Percentiles rank a stretch among this genome's conserved stretches.
Evolutionary conservation across 1,139 yeast species (phyloP).

Genomic region (Kurtzmaniella natalensis): DNA sequence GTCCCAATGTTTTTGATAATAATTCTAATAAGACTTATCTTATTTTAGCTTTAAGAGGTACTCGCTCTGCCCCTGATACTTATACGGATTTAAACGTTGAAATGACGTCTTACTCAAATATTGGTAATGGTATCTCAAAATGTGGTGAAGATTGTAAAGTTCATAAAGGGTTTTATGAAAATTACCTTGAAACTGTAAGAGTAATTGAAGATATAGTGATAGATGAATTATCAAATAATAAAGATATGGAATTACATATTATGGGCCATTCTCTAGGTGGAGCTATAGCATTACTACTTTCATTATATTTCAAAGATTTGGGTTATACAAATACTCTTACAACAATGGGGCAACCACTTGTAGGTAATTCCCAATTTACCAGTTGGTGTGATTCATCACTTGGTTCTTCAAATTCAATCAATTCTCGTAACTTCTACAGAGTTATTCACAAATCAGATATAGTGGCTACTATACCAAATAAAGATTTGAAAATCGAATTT

Average conservation of each 20-base stretch:
- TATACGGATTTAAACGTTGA: conserved; percentile 42
- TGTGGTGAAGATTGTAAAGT: conserved; percentile 41
- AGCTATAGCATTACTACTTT: conserved; percentile 38
- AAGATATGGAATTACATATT: conserved; percentile 30
- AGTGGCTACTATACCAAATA: conserved; percentile 40
- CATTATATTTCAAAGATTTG: conserved; percentile 33
- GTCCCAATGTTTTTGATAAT: conserved; percentile 21
- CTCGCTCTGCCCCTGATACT: conserved; percentile 44
- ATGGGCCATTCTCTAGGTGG: conserved; percentile 56
- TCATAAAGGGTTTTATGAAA: conserved; percentile 43
- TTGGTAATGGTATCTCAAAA: conserved; percentile 18
- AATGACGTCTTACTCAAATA: conserved; percentile 28
- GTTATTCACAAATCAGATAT: conserved; percentile 46
- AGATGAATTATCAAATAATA: conserved; percentile 6
- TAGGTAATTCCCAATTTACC: conserved; percentile 41
- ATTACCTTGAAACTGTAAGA: conserved; percentile 27
- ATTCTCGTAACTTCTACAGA: conserved; percentile 29
- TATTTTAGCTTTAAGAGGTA: conserved; percentile 43
- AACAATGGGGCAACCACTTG: conserved; percentile 50
- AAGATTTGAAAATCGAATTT: conserved; percentile 11
- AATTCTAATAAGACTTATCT: conserved; percentile 16
- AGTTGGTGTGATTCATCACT: conserved; percentile 33
- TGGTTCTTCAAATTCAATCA: conserved; percentile 25
- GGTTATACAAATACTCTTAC: conserved; percentile 32
- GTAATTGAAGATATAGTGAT: conserved; percentile 23